Conservation (phyloP, 1,284 basidiomycete species). For the Stereum hirsutum region DNA sequence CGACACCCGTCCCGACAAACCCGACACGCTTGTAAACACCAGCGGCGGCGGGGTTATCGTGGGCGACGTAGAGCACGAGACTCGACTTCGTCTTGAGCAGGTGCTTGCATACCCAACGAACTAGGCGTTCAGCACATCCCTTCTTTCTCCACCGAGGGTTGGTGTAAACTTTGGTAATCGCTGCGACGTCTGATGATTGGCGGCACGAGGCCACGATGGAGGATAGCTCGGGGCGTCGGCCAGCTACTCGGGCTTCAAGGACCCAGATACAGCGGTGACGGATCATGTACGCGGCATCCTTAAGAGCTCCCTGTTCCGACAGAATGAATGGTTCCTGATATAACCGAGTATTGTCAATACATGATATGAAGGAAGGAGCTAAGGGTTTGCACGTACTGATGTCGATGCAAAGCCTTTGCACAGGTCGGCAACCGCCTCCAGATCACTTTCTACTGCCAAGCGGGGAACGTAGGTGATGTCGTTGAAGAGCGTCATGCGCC, state of each 20-base stretch:
- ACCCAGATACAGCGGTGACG: constrained; percentile 48
- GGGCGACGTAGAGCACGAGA: constrained; percentile 46
- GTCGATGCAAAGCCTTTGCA: constrained; percentile 48
- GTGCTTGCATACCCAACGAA: constrained; percentile 38
- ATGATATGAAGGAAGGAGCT: background rate
- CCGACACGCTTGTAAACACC: constrained; percentile 54
- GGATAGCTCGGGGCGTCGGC: constrained; percentile 31
- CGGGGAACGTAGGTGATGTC: constrained; percentile 29
- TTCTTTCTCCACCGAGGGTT: constrained; percentile 35
- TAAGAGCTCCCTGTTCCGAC: constrained; percentile 26
- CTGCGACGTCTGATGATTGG: constrained; percentile 37
- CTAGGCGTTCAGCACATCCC: constrained; percentile 49
- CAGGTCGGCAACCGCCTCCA: constrained; percentile 31
- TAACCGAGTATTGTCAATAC: background rate
- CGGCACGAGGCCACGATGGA: constrained; percentile 59
- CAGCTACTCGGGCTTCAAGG: constrained; percentile 28
- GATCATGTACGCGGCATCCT: constrained; percentile 46
- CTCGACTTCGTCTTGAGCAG: constrained; percentile 27
- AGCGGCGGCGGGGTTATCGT: constrained; percentile 40
- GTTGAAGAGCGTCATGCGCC: constrained; percentile 16
- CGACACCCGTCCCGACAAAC: constrained; percentile 38
- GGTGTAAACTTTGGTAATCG: constrained; percentile 62
- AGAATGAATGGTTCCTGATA: constrained; percentile 46
- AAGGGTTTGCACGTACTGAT: constrained; percentile 43
- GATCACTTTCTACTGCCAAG: constrained; percentile 33